Evolutionary conservation across 805 yeast species (phyloP), one percentile per base, ranked within the genome.

Genomic region (Yarrowia keelungensis): DNA sequence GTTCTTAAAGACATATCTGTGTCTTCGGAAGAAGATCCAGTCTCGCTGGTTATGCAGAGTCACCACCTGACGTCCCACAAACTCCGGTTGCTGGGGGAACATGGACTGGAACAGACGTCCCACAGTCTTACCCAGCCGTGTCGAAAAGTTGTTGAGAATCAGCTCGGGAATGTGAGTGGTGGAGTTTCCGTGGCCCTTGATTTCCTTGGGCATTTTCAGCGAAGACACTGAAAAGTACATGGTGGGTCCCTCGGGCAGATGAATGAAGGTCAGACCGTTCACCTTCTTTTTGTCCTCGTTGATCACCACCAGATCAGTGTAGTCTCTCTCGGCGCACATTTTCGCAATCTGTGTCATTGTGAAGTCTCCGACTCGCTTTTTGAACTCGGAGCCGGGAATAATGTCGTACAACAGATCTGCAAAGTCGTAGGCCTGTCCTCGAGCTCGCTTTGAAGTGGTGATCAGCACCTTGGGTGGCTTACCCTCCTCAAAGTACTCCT

Each of bases 31-130:
- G 75, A 95, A 95, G 51, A 95, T 90, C 77, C 84, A 95, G 78
- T 95, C 99, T 82, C 99, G 85, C 78, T 95, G 99, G 77, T 95
- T 95, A 78, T 95, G 99, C 76, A 95, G 80, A 0, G 99, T 95
- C 38, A 95, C 89, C 54, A 92, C 99, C 77, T 95, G 98, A 75
- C 99, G 85, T 38, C 99, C 99, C 77, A 90, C 90, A 73, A 95
- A 86, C 76, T 95, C 98, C 1, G 99, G 99, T 70, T 86, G 85
- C 70, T 90, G 93, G 10, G 99, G 99, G 79, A 94, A 92, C 50
- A 95, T 81, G 0, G 97, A 87, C 78, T 93, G 98, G 80, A 95
- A 95, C 71, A 95, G 79, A 69, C 96, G 84, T 41, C 97, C 98
- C 7, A 94, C 96, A 0, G 98, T 91, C 75, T 90, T 88, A 79